A percentile compares a stretch with the other conserved stretches of the same genome.
phyloP scores from a whole-genome alignment of 2,329 filamentous ascomycete species.

The Dryadomyces sulphureus region DNA sequence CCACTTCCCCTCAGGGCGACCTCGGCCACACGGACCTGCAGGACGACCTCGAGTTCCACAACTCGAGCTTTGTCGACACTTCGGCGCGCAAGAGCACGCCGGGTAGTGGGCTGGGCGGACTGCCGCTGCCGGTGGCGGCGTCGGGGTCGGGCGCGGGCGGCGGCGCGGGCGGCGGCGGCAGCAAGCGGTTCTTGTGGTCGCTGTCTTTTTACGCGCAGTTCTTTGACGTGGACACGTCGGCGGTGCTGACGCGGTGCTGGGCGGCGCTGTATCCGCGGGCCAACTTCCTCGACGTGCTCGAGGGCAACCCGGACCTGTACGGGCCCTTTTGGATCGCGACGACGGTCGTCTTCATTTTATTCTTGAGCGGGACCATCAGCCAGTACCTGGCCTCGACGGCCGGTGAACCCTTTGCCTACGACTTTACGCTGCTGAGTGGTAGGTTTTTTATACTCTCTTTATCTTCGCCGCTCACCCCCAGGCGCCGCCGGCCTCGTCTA shows the following conservation, averaged over 20 bases:
- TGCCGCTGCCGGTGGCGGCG: slow-evolving; percentile 25
- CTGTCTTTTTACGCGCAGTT: slow-evolving; percentile 92
- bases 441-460: slow-evolving; percentile 16
- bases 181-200: slow-evolving; percentile 85
- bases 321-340: slow-evolving; percentile 98
- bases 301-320: slow-evolving; percentile 93
- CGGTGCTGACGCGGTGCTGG: slow-evolving; percentile 75
- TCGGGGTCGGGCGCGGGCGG: neutral
- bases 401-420: slow-evolving; percentile 71
- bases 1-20: no score
- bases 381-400: slow-evolving; percentile 62
- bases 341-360: slow-evolving; percentile 89
- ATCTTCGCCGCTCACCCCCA: slow-evolving; percentile 15
- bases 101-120: slow-evolving; percentile 24
- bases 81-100: slow-evolving; percentile 32
- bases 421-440: slow-evolving; percentile 81
- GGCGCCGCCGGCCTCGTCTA: slow-evolving; percentile 85
- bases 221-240: slow-evolving; percentile 93
- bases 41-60: slow-evolving; percentile 98
- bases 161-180: slow-evolving; percentile 17
- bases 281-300: slow-evolving; percentile 93
- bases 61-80: slow-evolving; percentile 63
- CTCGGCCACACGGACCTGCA: slow-evolving; percentile 95
- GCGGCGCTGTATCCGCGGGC: slow-evolving; percentile 79
- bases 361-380: slow-evolving; percentile 87